Conservation (phyloP, 805 yeast species). For the Ogataea trehalophila region DNA sequence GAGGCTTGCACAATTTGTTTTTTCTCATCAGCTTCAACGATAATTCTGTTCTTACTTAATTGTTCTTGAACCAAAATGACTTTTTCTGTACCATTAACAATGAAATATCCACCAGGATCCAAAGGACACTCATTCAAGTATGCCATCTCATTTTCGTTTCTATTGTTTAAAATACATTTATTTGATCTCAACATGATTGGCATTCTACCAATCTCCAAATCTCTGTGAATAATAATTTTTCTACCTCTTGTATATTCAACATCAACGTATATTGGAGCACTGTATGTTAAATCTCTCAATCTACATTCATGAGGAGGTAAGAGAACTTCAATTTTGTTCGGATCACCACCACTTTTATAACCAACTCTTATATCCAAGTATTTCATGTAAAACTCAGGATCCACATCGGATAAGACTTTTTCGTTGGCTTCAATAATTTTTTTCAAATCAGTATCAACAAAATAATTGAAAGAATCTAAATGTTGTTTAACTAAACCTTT, state of each 20-base stretch:
- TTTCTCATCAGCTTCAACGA: slow-evolving; percentile 95
- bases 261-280: slow-evolving; percentile 94
- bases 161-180: slow-evolving; percentile 81
- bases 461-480: slow-evolving; percentile 95
- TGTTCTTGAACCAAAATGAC: slow-evolving; percentile 97
- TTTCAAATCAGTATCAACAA: slow-evolving; percentile 88
- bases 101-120: slow-evolving; percentile 98
- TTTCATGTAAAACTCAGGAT: slow-evolving; percentile 92
- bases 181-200: slow-evolving; percentile 97
- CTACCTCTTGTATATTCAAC: slow-evolving; percentile 96
- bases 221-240: slow-evolving; percentile 83
- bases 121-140: slow-evolving; percentile 86
- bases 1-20: slow-evolving; percentile 94
- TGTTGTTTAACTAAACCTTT: slow-evolving; percentile 97
- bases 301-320: slow-evolving; percentile 94
- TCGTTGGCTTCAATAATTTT: slow-evolving; percentile 92
- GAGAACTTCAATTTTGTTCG: slow-evolving; percentile 50
- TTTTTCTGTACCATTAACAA: slow-evolving; percentile 96
- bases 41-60: slow-evolving; percentile 92
- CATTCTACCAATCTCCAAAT: slow-evolving; percentile 95
- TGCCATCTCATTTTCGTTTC: slow-evolving; percentile 82
- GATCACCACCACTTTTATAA: slow-evolving; percentile 50
- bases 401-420: slow-evolving; percentile 85
- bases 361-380: slow-evolving; percentile 94
- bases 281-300: slow-evolving; percentile 86